These are phyloP conservation scores for Zizania latifolia DNA, from an alignment of 176 grass and related monocot species.

Conservation along the genomic window DNA sequence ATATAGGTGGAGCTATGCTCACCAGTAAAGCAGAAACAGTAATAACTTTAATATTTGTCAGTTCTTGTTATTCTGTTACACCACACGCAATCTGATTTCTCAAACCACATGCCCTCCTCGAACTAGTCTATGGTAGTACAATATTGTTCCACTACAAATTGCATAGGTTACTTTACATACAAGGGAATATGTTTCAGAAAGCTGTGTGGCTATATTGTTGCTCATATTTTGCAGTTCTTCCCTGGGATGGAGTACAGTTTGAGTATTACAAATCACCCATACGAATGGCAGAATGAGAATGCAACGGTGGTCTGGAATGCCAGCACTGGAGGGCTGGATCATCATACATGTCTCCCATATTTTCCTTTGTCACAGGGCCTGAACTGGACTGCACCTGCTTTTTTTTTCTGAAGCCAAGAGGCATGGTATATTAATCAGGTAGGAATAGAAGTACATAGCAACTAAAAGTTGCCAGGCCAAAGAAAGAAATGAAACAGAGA, in stretches of 20 bases:
- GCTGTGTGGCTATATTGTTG: not conserved
- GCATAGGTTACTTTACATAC: not conserved
- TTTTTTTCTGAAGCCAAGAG: no score
- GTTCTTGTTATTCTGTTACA: slow-evolving; percentile 6
- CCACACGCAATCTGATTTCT: slow-evolving; percentile 6
- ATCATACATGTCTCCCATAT: not conserved
- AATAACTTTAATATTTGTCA: slow-evolving; percentile 23
- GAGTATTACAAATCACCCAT: not conserved
- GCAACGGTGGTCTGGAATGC: not conserved
- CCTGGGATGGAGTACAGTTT: not conserved
- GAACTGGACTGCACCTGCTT: not conserved
- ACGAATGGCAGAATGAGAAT: not conserved
- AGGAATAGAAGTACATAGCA: no score
- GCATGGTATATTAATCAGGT: no score
- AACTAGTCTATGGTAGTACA: not conserved
- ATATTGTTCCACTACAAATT: not conserved
- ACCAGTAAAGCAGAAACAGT: slow-evolving; percentile 77
- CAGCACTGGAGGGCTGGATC: not conserved
- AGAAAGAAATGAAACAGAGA: no score
- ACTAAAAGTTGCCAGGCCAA: no score
- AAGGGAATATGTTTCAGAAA: not conserved
- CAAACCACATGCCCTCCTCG: not conserved
- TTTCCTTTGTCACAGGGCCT: not conserved
- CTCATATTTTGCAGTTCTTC: not conserved
- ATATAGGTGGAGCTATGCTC: slow-evolving; percentile 60